Evolutionary conservation across 768 basidiomycete species (phyloP).

Genomic region (Lactarius pseudohatsudake): DNA sequence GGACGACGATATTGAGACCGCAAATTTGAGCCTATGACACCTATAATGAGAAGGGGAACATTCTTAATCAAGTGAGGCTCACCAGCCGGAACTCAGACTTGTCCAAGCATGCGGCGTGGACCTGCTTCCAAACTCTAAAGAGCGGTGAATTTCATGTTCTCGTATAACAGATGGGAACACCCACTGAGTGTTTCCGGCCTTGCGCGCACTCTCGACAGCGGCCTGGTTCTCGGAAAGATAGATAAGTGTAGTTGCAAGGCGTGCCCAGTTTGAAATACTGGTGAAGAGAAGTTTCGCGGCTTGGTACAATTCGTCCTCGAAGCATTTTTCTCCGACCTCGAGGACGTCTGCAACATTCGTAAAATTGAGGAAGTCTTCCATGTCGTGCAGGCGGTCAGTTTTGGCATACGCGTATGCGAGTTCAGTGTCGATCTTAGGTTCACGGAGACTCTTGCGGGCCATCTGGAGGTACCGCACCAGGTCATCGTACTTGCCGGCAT

Average conservation of each 20-base stretch:
- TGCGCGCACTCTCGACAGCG: slow-evolving; percentile 98
- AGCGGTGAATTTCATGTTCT: slow-evolving; percentile 23
- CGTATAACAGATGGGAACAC: slow-evolving; percentile 33
- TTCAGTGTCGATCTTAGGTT: slow-evolving; percentile 98
- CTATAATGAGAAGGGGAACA: slow-evolving; percentile 19
- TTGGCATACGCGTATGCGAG: slow-evolving; percentile 98
- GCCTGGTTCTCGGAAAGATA: slow-evolving; percentile 98
- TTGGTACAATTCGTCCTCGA: slow-evolving; percentile 97
- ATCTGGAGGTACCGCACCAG: slow-evolving; percentile 97
- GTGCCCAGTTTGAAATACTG: slow-evolving; percentile 98
- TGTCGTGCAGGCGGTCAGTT: slow-evolving; percentile 95
- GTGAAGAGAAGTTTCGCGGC: slow-evolving; percentile 94
- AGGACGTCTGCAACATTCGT: slow-evolving; percentile 98
- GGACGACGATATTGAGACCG: slow-evolving; percentile 96
- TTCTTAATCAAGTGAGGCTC: slow-evolving; percentile 28
- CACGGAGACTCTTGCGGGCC: slow-evolving; percentile 95
- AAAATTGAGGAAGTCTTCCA: slow-evolving; percentile 99
- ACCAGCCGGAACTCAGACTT: slow-evolving; percentile 94
- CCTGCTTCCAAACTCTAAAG: slow-evolving; percentile 97
- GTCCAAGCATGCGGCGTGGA: slow-evolving; percentile 97
- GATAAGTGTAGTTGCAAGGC: slow-evolving; percentile 95
- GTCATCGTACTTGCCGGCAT: slow-evolving; percentile 90
- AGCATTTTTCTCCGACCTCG: slow-evolving; percentile 98
- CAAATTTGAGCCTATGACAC: slow-evolving; percentile 85
- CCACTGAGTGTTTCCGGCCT: slow-evolving; percentile 97